A percentile compares a stretch with the other conserved stretches of the same genome.
Evolutionary conservation across 2,329 filamentous ascomycete species (phyloP).

Genomic region (Capronia coronata): DNA sequence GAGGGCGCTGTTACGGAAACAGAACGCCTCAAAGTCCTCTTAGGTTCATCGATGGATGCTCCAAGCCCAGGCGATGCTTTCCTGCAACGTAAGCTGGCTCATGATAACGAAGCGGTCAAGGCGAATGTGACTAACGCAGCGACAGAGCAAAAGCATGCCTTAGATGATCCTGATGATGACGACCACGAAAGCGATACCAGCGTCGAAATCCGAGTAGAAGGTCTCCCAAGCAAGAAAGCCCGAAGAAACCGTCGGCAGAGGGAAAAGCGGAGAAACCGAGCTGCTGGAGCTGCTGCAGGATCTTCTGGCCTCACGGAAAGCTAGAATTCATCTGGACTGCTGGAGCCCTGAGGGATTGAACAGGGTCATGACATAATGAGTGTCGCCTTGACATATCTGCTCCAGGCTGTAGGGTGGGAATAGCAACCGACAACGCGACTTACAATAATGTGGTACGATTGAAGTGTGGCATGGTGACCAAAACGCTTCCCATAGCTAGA

Average conservation of each 20-base stretch:
- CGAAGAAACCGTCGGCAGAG: neutral
- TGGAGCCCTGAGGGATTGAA: too few relatives aligned
- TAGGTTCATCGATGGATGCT: neutral
- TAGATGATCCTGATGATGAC: neutral
- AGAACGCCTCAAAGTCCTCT: slow-evolving; percentile 2
- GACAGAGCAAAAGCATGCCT: neutral
- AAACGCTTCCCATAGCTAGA: neutral
- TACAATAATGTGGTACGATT: neutral
- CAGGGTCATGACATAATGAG: too few relatives aligned
- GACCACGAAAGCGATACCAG: neutral
- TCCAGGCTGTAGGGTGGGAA: too few relatives aligned
- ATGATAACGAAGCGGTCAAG: neutral
- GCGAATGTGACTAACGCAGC: neutral
- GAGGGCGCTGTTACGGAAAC: slow-evolving; percentile 1
- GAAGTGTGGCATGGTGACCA: neutral
- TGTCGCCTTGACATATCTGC: too few relatives aligned
- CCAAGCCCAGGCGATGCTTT: neutral
- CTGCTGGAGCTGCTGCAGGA: neutral
- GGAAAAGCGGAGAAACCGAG: neutral
- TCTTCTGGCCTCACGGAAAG: too few relatives aligned
- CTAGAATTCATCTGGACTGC: too few relatives aligned
- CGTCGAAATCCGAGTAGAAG: neutral
- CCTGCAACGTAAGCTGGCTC: neutral
- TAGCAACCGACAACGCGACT: too few relatives aligned
- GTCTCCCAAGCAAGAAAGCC: neutral